Conservation (phyloP, 2,329 filamentous ascomycete species). For the Leptodontidium sp. region DNA sequence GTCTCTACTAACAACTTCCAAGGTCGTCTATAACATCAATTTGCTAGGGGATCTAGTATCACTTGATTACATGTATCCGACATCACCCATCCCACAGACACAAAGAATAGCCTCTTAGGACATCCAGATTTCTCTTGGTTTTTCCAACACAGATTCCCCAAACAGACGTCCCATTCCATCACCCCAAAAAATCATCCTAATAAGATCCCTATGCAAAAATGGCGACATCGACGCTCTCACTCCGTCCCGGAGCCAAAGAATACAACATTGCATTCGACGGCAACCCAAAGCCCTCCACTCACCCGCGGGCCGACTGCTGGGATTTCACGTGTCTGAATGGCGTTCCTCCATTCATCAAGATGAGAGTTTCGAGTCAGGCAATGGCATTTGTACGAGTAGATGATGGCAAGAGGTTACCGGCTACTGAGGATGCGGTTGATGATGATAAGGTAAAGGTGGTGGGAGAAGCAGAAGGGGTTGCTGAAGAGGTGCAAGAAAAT, state of each 20-base stretch:
- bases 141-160: too few species aligned
- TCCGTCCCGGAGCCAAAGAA: not conserved
- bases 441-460: not conserved
- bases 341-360: not conserved
- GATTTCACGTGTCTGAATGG: constrained; percentile 10
- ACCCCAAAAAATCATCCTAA: too few species aligned
- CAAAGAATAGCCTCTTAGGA: not conserved
- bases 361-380: not conserved
- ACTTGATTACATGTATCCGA: not conserved
- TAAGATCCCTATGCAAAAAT: not conserved
- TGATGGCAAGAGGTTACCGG: too few species aligned
- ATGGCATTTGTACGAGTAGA: not conserved
- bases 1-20: not conserved
- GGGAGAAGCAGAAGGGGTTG: not conserved
- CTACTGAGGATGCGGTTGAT: too few species aligned
- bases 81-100: not conserved
- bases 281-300: not conserved
- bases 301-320: not conserved
- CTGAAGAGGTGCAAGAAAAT: not conserved
- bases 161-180: too few species aligned
- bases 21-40: not conserved
- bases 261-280: not conserved
- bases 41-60: not conserved
- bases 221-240: not conserved
- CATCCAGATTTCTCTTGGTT: not conserved